Base-by-base conservation (phyloP, 164 flowering plant genomes). In the Stephania japonica region DNA sequence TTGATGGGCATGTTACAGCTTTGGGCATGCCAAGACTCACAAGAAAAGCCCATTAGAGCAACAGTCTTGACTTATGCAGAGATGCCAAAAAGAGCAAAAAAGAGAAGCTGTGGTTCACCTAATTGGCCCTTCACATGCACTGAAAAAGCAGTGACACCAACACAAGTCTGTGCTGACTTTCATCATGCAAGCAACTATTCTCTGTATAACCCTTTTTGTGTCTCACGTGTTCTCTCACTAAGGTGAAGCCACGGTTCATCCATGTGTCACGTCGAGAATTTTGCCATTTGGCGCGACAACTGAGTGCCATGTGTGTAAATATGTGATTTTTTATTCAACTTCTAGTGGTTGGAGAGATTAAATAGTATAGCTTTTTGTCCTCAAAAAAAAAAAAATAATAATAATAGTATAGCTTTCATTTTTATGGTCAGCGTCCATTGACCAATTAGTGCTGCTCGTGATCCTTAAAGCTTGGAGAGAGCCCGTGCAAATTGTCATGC, bases 71-170 rank as follows among this genome's bases (percentile, higher is more conserved):
- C 64, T 59, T 59, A 32, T 32, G 38, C 38, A 32, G 38, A 32
- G 38, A 32, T 2, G 64, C 64, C n/a, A n/a, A 24, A 32, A n/a
- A 59, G 21, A 59, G 64, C 64, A 59, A 59, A 21, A n/a, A 59
- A 59, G 64, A 59, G 64, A 18, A 59, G 64, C 64, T 59, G 64
- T 59, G 64, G 64, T 59, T 59, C 64, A 59, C 64, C 64, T 59
- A 59, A 59, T 13, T 14, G 59, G 64, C 24, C 24, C 64, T 59
- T 59, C 64, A 59, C 64, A 59, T 59, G 64, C 64, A 59, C 19
- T n/a, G 64, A 8, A 59, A 59, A 59, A 21, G 64, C 9, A 6
- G 64, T 16, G 25, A 59, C 64, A 59, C 9, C 64, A 59, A n/a
- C 64, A 59, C 64, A 19, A 59, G 24, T 5, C 64, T 59, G 64